A percentile compares a stretch with the other conserved stretches of the same genome.
phyloP scores from a whole-genome alignment of 2,329 filamentous ascomycete genomes.

The Clonostachys solani region DNA sequence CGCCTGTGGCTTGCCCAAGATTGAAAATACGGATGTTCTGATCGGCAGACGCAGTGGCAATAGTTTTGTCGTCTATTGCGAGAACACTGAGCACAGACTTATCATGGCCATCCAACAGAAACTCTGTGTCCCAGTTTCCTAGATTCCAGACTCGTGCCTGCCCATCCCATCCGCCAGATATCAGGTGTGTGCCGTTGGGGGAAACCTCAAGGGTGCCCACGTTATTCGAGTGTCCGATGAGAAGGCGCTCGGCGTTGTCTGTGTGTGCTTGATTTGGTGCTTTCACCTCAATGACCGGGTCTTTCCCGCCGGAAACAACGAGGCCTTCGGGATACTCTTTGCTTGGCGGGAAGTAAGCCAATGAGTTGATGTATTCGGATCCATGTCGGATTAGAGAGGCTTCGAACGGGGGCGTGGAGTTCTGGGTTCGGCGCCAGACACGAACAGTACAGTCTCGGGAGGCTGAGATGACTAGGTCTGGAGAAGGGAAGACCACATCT shows the following conservation, averaged over 20 bases:
- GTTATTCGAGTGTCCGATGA: conserved; percentile 84
- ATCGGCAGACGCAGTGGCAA: conserved; percentile 92
- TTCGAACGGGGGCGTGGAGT: conserved; percentile 68
- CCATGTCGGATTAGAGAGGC: conserved; percentile 75
- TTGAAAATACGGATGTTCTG: conserved; percentile 83
- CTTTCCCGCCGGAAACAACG: conserved; percentile 82
- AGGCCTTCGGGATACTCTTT: conserved; percentile 70
- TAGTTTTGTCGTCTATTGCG: conserved; percentile 71
- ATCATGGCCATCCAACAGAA: conserved; percentile 70
- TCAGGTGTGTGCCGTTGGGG: conserved; percentile 66
- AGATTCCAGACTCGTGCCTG: conserved; percentile 83
- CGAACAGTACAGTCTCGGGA: conserved; percentile 91
- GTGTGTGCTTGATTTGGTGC: conserved; percentile 61
- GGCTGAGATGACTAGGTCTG: conserved; percentile 72
- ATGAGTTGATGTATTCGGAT: conserved; percentile 80
- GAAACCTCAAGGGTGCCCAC: conserved; percentile 83
- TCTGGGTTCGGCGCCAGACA: conserved; percentile 69
- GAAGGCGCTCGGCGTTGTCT: conserved; percentile 78
- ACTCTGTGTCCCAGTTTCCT: conserved; percentile 77
- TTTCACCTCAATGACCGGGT: conserved; percentile 88
- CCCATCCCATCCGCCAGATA: conserved; percentile 93
- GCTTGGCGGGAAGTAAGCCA: conserved; percentile 72
- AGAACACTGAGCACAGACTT: conserved; percentile 86
- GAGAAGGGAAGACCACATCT: conserved; percentile 71
- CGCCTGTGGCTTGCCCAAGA: conserved; percentile 55